Base-by-base conservation (phyloP, 208 protist species). In the Wallacemonas sp. region DNA sequence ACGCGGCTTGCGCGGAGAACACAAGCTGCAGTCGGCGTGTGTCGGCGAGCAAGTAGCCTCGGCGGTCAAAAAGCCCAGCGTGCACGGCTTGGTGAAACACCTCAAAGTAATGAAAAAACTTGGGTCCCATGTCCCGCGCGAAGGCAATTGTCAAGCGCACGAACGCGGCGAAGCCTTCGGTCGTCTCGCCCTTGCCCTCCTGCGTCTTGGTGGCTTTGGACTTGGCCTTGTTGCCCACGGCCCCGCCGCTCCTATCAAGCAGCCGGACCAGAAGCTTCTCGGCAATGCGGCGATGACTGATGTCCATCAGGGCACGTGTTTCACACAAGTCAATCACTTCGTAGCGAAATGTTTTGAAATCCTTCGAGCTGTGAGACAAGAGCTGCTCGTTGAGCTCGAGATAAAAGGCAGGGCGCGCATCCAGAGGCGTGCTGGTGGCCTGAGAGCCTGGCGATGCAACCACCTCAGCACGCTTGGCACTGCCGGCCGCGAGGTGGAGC, bases 271-370 rank as follows among this genome's bases (percentile, higher is more conserved):
- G 61, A 19, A 97, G 68, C 46, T 83, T 82, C 66, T 90, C 68
- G 9, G 92, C 92, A 42, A 97, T 89, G 27, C 75, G 76, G 12
- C 75, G 70, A 36, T 92, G 84, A 64, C 95, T 74, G 26, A 90
- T 75, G 42, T 80, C 46, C 53, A 97, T 85, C 9, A 97, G 77
- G 0, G 84, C 64, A 0, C 71, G 64, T 2, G 88, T 91, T 36
- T 88, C 80, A 51, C 86, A 93, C 30, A 90, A 27, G 51, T 85
- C 78, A 21, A 86, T 62, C 15, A 94, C 80, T 54, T 96, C 86
- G 66, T 77, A 90, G 24, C 90, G 81, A 46, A 97, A 94, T 46
- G 75, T 74, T 55, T 86, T 91, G 66, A 94, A 97, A 55, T 97
- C 92, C 59, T 86, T 86, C 0, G 88, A 86, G 26, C 69, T 87